phyloP scores from a whole-genome alignment of 768 basidiomycete genomes.

The Lactarius hengduanensis region DNA sequence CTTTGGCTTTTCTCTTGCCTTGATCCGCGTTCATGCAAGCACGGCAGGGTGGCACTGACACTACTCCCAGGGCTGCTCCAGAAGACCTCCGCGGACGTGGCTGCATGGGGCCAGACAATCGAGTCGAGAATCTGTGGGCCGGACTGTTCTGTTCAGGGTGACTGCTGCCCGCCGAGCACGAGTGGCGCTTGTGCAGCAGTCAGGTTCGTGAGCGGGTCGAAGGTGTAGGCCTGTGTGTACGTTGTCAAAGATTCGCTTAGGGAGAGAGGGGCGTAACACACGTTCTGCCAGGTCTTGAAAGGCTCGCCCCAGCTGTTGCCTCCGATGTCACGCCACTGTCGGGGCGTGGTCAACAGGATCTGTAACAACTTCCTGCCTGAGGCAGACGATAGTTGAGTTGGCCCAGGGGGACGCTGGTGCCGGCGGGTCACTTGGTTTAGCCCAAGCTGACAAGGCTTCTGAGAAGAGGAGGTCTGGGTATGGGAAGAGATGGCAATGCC shows the following conservation, averaged over 20 bases:
- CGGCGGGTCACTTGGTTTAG: no score
- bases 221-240: conserved; percentile 56
- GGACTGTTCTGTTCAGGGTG: conserved; percentile 66
- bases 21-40: conserved; percentile 48
- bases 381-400: no score
- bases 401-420: no score
- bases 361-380: no score
- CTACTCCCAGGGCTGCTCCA: conserved; percentile 55
- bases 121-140: conserved; percentile 64
- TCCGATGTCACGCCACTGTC: background rate
- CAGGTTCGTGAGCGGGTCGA: conserved; percentile 65
- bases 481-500: no score
- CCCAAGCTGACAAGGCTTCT: no score
- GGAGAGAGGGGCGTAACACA: conserved; percentile 32
- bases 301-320: conserved; percentile 74
- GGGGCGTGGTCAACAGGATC: no score
- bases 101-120: conserved; percentile 71
- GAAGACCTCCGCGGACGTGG: conserved; percentile 71
- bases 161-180: conserved; percentile 68
- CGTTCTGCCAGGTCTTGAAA: conserved; percentile 50
- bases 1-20: no score
- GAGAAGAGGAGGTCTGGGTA: no score
- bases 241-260: background rate
- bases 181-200: conserved; percentile 46
- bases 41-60: conserved; percentile 49